phyloP scores from a whole-genome alignment of 306 rosid genomes.

The Lagenaria siceraria region DNA sequence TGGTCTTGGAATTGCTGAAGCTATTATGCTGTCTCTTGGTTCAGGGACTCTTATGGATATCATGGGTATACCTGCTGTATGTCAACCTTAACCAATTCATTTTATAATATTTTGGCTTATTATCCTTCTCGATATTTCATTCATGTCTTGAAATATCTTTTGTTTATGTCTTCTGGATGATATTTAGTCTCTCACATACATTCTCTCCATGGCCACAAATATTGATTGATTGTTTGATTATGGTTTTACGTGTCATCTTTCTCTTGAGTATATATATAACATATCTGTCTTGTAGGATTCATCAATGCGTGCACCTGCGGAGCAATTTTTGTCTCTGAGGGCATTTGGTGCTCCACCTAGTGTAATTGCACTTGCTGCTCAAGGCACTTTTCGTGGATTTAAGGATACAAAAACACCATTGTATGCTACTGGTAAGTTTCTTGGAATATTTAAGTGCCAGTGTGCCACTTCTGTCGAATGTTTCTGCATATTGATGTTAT shows the following conservation, averaged over 20 bases:
- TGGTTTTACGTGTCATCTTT: neutral
- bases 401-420: slow-evolving; percentile 86
- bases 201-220: neutral
- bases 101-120: neutral
- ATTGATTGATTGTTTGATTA: neutral
- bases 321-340: slow-evolving; percentile 71
- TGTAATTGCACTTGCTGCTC: slow-evolving; percentile 89
- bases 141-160: neutral
- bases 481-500: neutral
- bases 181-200: neutral
- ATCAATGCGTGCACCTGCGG: slow-evolving; percentile 72
- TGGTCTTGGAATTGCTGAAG: slow-evolving; percentile 74
- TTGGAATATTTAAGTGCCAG: slow-evolving; percentile 12
- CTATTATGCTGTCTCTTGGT: slow-evolving; percentile 60
- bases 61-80: slow-evolving; percentile 91
- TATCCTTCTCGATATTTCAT: neutral
- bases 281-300: slow-evolving; percentile 49
- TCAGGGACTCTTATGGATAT: slow-evolving; percentile 62
- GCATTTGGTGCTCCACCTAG: slow-evolving; percentile 88
- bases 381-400: slow-evolving; percentile 93
- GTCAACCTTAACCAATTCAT: slow-evolving; percentile 35
- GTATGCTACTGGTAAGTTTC: slow-evolving; percentile 72
- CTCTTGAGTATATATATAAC: neutral
- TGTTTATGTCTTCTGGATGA: neutral
- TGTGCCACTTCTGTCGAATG: neutral